Base-by-base conservation (phyloP, 2,329 filamentous ascomycete species). In the Ophiostoma novo-ulmi region DNA sequence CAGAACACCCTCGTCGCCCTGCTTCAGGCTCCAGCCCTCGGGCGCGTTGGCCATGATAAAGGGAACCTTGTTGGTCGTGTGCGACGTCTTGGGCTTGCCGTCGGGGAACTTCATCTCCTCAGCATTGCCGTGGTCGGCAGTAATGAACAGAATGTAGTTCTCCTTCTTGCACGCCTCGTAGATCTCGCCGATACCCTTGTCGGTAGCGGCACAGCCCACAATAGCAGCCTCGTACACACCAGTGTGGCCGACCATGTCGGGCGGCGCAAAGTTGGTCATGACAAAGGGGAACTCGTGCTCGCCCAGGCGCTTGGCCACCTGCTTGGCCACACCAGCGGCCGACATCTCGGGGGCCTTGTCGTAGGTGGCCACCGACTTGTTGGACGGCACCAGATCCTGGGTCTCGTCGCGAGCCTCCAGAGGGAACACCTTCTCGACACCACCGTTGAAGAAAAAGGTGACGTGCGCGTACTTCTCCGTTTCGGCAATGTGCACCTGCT, bases 181-280 rank as follows among this genome's bases (percentile, higher is more conserved):
- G 76, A 99, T 94, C 80, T 90, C 88, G 77, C 93, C 93, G 77
- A 99, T 99, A 70, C 92, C 94, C 84, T 91, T 92, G 81, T 99
- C 95, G 14, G 95, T 99, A 75, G 94, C 89, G 75, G 89, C 85
- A 76, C 91, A 90, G 76, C 89, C 95, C 77, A 95, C 79, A 73
- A 99, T 89, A 71, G 95, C 95, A 39, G 95, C 94, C 77, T 98
- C 90, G 82, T 98, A 98, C 72, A 97, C 93, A 78, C 95, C 95
- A 13, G 95, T 99, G 84, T 99, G 95, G 76, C 95, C 95, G 75
- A 99, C 95, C 95, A 99, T 99, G 83, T 99, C 95, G 22, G 95
- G 95, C 61, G 95, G 95, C 61, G 95, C 95, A 82, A 99, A 98
- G 88, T 99, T 99, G 89, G 98, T 97, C 95, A 99, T 99, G 81